phyloP scores from a whole-genome alignment of 306 rosid genomes.

The Bauhinia variegata region DNA sequence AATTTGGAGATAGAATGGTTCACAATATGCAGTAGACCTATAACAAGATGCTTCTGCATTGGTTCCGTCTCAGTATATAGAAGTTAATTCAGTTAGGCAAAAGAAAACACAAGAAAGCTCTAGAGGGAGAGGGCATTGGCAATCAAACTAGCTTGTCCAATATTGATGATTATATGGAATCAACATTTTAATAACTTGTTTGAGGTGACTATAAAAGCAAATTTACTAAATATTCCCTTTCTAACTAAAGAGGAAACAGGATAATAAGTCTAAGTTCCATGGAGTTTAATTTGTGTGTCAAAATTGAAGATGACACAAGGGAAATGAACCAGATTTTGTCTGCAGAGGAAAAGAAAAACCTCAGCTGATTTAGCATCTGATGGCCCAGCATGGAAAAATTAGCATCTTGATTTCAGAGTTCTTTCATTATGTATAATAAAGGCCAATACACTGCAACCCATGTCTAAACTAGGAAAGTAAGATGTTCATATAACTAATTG shows the following conservation, averaged over 20 bases:
- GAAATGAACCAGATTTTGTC: not conserved
- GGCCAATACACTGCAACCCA: not conserved
- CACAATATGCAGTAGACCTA: not conserved
- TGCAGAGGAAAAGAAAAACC: not conserved
- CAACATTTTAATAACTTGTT: not conserved
- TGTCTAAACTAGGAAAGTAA: not conserved
- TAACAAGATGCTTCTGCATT: not conserved
- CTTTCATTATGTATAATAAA: not conserved
- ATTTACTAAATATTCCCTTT: slow-evolving; percentile 1
- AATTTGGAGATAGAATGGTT: not conserved
- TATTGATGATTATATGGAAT: not conserved
- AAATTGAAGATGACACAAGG: slow-evolving; percentile 3
- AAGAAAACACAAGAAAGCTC: not conserved
- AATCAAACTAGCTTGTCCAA: not conserved
- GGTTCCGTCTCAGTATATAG: too few relatives aligned
- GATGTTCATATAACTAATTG: not conserved
- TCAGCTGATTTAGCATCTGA: not conserved
- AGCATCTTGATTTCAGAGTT: not conserved
- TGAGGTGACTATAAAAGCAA: not conserved
- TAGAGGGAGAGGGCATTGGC: not conserved
- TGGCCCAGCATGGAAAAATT: not conserved
- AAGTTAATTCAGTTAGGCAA: too few relatives aligned
- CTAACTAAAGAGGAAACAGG: not conserved
- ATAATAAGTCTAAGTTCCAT: not conserved
- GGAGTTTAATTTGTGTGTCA: not conserved